Evolutionary conservation across 1,284 basidiomycete species (phyloP).

Genomic region (Ustanciosporium gigantosporum): DNA sequence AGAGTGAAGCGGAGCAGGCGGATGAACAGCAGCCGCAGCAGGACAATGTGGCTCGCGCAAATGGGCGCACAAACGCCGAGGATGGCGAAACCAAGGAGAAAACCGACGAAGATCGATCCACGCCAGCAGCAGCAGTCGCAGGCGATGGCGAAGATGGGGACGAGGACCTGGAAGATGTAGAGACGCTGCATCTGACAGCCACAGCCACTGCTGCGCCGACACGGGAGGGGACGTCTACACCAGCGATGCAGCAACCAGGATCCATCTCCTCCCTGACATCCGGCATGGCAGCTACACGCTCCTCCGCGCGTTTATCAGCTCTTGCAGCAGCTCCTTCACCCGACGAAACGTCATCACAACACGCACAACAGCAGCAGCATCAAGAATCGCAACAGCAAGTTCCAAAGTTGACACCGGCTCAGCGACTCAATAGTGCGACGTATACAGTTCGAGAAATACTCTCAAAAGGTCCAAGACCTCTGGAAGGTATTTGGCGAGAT

Average conservation of each 20-base stretch:
- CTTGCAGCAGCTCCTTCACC: slow-evolving; percentile 1
- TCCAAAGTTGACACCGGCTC: slow-evolving; percentile 11
- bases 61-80: background rate
- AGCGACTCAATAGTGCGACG: slow-evolving; percentile 25
- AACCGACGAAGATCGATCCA: background rate
- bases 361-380: no score
- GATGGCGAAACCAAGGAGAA: background rate
- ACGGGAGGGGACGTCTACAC: slow-evolving; percentile 29
- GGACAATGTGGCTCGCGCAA: background rate
- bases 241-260: no score
- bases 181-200: slow-evolving; percentile 38
- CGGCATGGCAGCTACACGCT: slow-evolving; percentile 8
- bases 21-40: background rate
- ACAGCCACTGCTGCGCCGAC: slow-evolving; percentile 29
- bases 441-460: slow-evolving; percentile 46
- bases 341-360: no score
- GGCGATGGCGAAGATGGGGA: background rate
- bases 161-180: slow-evolving; percentile 39
- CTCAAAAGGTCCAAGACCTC: slow-evolving; percentile 72
- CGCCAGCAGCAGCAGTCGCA: background rate
- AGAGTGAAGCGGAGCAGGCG: background rate
- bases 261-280: no score
- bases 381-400: background rate
- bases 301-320: slow-evolving; percentile 23
- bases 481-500: slow-evolving; percentile 90